Percentiles rank a stretch among this genome's conserved stretches.
Evolutionary conservation across 768 basidiomycete species (phyloP).

Genomic region (Termitomyces sp.): DNA sequence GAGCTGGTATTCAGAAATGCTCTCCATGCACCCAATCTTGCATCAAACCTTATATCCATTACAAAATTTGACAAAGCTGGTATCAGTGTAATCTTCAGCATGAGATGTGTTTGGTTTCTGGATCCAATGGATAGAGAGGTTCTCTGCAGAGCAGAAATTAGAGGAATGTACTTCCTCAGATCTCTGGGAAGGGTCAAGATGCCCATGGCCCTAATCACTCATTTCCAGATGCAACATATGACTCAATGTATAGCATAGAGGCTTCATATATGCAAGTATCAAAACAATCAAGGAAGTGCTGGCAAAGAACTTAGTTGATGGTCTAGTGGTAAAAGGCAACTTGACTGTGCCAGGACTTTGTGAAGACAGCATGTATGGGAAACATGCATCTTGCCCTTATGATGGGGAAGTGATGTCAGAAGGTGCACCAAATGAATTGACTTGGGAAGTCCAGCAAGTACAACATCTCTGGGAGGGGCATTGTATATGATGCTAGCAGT

Average conservation of each 20-base stretch:
- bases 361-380: neutral
- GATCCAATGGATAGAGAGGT: neutral
- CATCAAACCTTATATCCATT: neutral
- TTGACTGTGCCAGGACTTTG: neutral
- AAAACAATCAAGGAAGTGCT: neutral
- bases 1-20: neutral
- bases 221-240: no score
- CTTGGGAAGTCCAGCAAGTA: neutral
- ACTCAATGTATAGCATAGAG: no score
- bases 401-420: neutral
- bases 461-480: neutral
- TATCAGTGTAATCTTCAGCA: neutral
- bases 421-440: no score
- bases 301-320: neutral
- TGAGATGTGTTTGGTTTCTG: neutral
- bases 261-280: fast-evolving
- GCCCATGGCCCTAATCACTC: neutral
- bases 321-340: neutral
- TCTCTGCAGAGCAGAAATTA: neutral
- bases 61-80: neutral
- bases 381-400: neutral
- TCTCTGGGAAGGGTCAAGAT: neutral
- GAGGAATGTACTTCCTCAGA: neutral
- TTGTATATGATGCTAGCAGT: neutral
- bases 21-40: neutral